These are phyloP conservation scores for Castanea mollissima DNA, from an alignment of 306 rosid species.

Conservation along the genomic window DNA sequence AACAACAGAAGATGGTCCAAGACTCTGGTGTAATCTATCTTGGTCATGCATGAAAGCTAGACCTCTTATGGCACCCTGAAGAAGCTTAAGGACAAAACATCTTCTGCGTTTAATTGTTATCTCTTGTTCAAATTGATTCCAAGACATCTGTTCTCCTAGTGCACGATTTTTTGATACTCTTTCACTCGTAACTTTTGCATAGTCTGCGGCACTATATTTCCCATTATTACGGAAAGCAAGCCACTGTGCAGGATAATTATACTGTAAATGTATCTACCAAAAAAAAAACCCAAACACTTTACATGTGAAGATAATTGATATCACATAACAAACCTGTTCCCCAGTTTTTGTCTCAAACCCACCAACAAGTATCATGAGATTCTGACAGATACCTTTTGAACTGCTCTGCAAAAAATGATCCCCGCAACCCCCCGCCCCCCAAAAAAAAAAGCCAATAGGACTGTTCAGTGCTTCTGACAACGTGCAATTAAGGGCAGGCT, in stretches of 20 bases:
- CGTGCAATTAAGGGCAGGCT: not conserved
- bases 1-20: slow-evolving; percentile 86
- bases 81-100: slow-evolving; percentile 53
- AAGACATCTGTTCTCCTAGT: slow-evolving; percentile 40
- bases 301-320: slow-evolving; percentile 14
- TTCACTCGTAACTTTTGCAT: slow-evolving; percentile 71
- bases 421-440: not conserved
- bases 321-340: slow-evolving; percentile 69
- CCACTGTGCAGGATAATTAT: slow-evolving; percentile 59
- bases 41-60: slow-evolving; percentile 72
- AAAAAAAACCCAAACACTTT: not conserved
- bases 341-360: slow-evolving; percentile 93
- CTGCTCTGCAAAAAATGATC: slow-evolving; percentile 47
- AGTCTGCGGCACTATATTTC: slow-evolving; percentile 83
- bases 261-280: slow-evolving; percentile 15
- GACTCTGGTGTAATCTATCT: slow-evolving; percentile 91
- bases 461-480: not conserved
- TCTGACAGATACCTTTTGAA: slow-evolving; percentile 51
- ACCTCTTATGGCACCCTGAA: slow-evolving; percentile 83
- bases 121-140: slow-evolving; percentile 74
- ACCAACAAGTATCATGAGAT: slow-evolving; percentile 71
- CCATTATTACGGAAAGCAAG: slow-evolving; percentile 95
- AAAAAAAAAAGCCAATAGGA: not conserved
- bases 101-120: slow-evolving; percentile 56
- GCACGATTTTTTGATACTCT: slow-evolving; percentile 45